Evolutionary conservation across 768 basidiomycete species (phyloP).

Genomic region (Dioszegia aurantiaca): DNA sequence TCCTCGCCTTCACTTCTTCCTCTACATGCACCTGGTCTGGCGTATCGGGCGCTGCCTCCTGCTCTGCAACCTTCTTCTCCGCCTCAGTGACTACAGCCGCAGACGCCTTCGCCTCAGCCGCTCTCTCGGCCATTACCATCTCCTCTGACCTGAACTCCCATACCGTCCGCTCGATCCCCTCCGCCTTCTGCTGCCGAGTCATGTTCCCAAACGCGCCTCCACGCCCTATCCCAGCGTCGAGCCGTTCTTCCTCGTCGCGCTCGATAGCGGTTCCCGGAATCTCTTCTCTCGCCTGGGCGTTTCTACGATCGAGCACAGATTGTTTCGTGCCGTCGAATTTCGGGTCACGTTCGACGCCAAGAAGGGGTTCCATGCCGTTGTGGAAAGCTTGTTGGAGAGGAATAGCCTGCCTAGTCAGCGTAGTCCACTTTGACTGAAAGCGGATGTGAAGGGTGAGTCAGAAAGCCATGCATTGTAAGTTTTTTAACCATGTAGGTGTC

Average conservation of each 20-base stretch:
- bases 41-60: constrained; percentile 14
- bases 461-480: constrained; percentile 54
- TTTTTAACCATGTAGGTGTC: constrained; percentile 53
- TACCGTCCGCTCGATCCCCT: constrained; percentile 41
- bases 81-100: constrained; percentile 5
- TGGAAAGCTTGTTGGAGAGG: constrained; percentile 75
- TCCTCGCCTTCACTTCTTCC: not conserved
- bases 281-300: constrained; percentile 20
- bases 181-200: not conserved
- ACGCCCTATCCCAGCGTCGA: constrained; percentile 34
- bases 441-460: constrained; percentile 34
- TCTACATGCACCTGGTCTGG: constrained; percentile 6
- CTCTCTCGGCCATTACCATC: constrained; percentile 18
- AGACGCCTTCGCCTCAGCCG: constrained; percentile 14
- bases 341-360: constrained; percentile 58
- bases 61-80: constrained; percentile 11
- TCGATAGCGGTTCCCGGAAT: constrained; percentile 37
- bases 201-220: constrained; percentile 37
- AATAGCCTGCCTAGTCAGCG: constrained; percentile 57
- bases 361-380: constrained; percentile 72
- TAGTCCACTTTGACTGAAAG: not conserved
- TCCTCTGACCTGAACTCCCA: constrained; percentile 49
- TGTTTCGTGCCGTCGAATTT: constrained; percentile 14
- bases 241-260: constrained; percentile 39
- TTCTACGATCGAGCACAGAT: constrained; percentile 17